These are phyloP conservation scores for Pythium myriotylum DNA, from an alignment of 352 stramenopile species.

Conservation along the genomic window DNA sequence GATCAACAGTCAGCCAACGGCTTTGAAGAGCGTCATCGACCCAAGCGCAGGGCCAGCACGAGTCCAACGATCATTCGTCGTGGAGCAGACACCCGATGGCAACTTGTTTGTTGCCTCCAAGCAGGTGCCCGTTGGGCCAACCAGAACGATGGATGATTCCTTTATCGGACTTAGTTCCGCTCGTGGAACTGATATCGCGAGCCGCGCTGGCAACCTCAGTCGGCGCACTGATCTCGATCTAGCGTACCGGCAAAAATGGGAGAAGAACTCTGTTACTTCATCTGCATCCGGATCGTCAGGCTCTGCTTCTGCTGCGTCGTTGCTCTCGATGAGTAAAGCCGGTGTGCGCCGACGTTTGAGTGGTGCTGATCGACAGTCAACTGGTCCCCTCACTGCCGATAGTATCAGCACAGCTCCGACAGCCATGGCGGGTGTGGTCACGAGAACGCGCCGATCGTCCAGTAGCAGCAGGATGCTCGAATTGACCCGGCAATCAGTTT, in stretches of 20 bases:
- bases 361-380: constrained; percentile 8
- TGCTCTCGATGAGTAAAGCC: constrained; percentile 27
- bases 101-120: constrained; percentile 29
- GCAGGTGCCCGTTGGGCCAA: constrained; percentile 18
- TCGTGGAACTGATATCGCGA: too few relatives aligned
- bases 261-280: background rate
- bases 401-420: constrained; percentile 13
- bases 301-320: constrained; percentile 6
- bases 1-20: constrained; percentile 22
- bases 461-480: constrained; percentile 20
- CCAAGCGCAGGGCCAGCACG: constrained; percentile 1
- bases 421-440: constrained; percentile 5
- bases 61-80: constrained; percentile 27
- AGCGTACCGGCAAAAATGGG: constrained; percentile 12
- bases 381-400: constrained; percentile 6
- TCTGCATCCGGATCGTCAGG: background rate
- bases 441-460: constrained; percentile 10
- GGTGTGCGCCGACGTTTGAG: constrained; percentile 23
- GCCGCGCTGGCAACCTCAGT: background rate
- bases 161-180: constrained; percentile 17
- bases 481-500: background rate
- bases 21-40: constrained; percentile 23
- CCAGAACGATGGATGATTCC: constrained; percentile 29
- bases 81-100: constrained; percentile 28
- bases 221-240: constrained; percentile 29